Evolutionary conservation across 2,329 filamentous ascomycete species (phyloP), one percentile per base, ranked within the genome.

Genomic region (Trichoderma harzianum): DNA sequence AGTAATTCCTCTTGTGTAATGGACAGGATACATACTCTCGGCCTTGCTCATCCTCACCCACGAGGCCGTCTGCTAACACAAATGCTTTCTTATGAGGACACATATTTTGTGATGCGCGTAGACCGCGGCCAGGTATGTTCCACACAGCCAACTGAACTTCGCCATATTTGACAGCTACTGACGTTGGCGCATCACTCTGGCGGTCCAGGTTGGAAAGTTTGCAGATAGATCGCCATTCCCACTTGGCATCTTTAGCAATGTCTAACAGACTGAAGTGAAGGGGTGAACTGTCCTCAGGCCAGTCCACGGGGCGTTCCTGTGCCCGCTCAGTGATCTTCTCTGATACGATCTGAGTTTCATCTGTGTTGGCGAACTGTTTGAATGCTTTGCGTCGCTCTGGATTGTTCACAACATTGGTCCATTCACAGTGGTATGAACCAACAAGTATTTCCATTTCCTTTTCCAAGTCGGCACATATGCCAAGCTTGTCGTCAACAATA

Each of bases 41-140:
- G 24, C 47, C 60, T 6, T 70, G 30, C 21, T 62, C 55, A 69
- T 89, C 87, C 74, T 93, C 91, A 53, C 95, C 94, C 61, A 97
- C 87, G 10, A 97, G 84, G 1, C 94, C 93, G 79, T 97, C 95
- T 0, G 92, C 92, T 30, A 97, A 88, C n/a, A 95, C 91, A 78
- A 97, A 97, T 1, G 94, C 91, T 12, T 94, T 91, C 82, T 95
- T 96, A 83, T 97, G 94, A 11, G 94, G 94, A 80, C 94, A 97
- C 94, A 97, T 97, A 79, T 97, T 93, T 83, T 97, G 94, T 16
- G 92, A 92, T 72, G 93, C 92, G 80, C 95, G 95, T 85, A 91
- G 97, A n/a, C 64, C 64, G 69, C 88, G 88, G 24, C 93, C 94
- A 69, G 89, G 88, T 73, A 97, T 88, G 77, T 94, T 92, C 89